These are phyloP conservation scores for Myxozyma kluyveri DNA, from an alignment of 805 yeast genomes.

Conservation along the genomic window DNA sequence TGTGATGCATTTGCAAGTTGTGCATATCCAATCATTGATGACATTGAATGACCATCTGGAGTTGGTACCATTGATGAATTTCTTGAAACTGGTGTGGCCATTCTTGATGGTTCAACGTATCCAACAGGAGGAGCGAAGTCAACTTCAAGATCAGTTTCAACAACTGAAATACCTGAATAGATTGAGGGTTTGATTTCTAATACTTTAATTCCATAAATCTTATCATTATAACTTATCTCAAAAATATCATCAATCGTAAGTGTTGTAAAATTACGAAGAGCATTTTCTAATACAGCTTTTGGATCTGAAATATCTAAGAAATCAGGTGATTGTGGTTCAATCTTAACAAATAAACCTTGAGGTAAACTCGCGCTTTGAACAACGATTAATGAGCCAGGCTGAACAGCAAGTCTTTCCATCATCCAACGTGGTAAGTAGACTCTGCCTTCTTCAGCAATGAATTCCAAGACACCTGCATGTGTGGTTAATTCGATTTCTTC, in stretches of 20 bases:
- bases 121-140: constrained; percentile 99
- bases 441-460: constrained; percentile 96
- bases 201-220: constrained; percentile 73
- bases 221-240: constrained; percentile 79
- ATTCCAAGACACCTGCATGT: constrained; percentile 93
- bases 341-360: constrained; percentile 81
- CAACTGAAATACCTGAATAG: constrained; percentile 76
- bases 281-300: constrained; percentile 92
- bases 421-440: constrained; percentile 96
- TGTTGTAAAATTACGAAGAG: constrained; percentile 83
- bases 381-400: constrained; percentile 78
- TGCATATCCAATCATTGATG: constrained; percentile 64
- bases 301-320: constrained; percentile 93
- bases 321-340: constrained; percentile 93
- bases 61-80: constrained; percentile 16
- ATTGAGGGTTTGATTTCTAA: constrained; percentile 71
- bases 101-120: constrained; percentile 62
- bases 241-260: constrained; percentile 80
- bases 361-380: constrained; percentile 73
- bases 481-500: constrained; percentile 62
- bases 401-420: constrained; percentile 69
- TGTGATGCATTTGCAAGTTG: constrained; percentile 49
- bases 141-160: constrained; percentile 93
- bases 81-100: constrained; percentile 3
- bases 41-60: constrained; percentile 51